Percentiles rank a stretch among this genome's conserved stretches.
Evolutionary conservation across 805 yeast genomes (phyloP).

Genomic region (Spathaspora passalidarum): DNA sequence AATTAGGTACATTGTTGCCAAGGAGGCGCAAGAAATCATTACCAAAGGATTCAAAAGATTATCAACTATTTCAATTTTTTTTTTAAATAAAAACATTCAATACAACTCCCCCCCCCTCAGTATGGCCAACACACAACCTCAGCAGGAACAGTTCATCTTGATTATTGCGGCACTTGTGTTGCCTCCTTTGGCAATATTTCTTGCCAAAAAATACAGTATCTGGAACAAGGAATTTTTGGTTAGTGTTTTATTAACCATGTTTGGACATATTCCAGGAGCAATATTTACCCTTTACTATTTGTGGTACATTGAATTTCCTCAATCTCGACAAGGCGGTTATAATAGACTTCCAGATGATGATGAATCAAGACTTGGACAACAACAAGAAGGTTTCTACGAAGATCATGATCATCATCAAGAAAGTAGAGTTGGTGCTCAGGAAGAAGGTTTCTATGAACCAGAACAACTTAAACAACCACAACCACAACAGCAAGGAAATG

Average conservation of each 20-base stretch:
- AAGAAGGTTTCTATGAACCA: not conserved
- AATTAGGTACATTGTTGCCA: no score
- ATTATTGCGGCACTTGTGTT: conserved; percentile 29
- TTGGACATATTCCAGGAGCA: conserved; percentile 34
- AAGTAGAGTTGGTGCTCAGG: no score
- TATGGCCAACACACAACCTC: not conserved
- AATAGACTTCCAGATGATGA: conserved; percentile 22
- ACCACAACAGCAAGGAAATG: not conserved
- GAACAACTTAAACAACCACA: not conserved
- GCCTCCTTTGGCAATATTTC: conserved; percentile 39
- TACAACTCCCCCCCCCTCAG: not conserved
- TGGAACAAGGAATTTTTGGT: conserved; percentile 33
- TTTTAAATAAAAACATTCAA: no score
- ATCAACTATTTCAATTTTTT: no score
- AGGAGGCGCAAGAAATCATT: no score
- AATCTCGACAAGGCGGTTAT: conserved; percentile 15
- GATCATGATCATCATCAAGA: no score
- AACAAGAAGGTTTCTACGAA: no score
- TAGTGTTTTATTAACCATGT: conserved; percentile 26
- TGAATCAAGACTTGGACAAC: conserved; percentile 5
- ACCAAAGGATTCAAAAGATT: no score
- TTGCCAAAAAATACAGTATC: conserved; percentile 27
- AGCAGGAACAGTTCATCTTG: conserved; percentile 22
- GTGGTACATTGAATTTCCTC: conserved; percentile 17
- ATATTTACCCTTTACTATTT: conserved; percentile 29